Base-by-base conservation (phyloP, 139 green algal species). In the Chlamydomonas urium region DNA sequence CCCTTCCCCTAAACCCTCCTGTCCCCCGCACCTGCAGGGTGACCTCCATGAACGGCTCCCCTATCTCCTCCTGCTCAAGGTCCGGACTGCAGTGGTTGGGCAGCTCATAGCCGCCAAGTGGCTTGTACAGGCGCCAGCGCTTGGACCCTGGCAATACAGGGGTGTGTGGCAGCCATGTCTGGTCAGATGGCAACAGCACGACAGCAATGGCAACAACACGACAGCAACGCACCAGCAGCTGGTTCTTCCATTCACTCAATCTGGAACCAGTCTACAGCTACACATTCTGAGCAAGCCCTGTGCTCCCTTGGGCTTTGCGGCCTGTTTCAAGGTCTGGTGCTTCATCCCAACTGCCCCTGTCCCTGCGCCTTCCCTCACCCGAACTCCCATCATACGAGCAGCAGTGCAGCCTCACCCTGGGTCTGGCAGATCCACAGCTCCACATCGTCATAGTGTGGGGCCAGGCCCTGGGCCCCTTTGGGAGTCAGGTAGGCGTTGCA, bases 381-480 rank as follows among this genome's bases (percentile, higher is more conserved):
- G n/a, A n/a, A n/a, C n/a, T n/a, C n/a, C n/a, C n/a, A n/a, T n/a
- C n/a, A n/a, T n/a, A n/a, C n/a, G n/a, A n/a, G n/a, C n/a, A n/a
- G n/a, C n/a, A n/a, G n/a, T n/a, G n/a, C n/a, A n/a, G n/a, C n/a
- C n/a, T 17, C 71, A 78, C 79, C 88, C 75, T 90, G 65, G 14
- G 90, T 87, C 83, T 96, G 90, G 66, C 87, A 87, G 37, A 94
- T 80, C 37, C 87, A 94, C 4, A 96, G 69, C 76, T 93, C 88
- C 38, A 94, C 91, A 62, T 94, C 91, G 53, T 96, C 91, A 67
- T 91, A 79, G 73, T 96, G 88, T 0, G 91, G 88, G 8, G 91
- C 89, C 56, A 96, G 83, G 10, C 88, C 88, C 76, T 91, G 83
- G 17, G 69, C 59, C 24, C 60, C n/a, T 2, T 26, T 21, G 29